A percentile compares a stretch with the other conserved stretches of the same genome.
These are phyloP conservation scores for Wallacemonas sp. DNA, from an alignment of 208 protist species.

Conservation along the genomic window DNA sequence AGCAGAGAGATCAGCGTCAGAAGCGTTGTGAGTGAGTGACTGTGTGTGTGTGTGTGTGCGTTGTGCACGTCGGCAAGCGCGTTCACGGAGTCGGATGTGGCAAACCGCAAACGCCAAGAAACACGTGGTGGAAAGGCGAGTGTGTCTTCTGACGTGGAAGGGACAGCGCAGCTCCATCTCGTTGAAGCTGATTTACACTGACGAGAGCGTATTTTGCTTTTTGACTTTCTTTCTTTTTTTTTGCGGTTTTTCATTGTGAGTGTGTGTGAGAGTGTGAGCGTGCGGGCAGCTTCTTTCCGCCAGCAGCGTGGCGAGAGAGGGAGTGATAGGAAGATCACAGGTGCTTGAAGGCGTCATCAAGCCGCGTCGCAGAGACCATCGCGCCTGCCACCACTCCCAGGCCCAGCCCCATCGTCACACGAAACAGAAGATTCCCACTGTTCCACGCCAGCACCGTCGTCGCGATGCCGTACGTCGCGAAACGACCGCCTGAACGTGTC, in stretches of 20 bases:
- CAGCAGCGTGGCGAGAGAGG: not conserved
- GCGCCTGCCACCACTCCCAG: constrained; percentile 48
- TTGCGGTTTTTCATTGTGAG: not conserved
- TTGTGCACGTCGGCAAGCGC: too few species aligned
- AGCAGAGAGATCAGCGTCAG: too few species aligned
- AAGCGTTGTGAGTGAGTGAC: not conserved
- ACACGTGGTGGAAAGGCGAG: not conserved
- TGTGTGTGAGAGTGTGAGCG: not conserved
- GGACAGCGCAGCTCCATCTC: too few species aligned
- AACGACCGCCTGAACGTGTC: constrained; percentile 52
- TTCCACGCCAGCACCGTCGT: constrained; percentile 78
- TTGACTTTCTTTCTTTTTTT: not conserved
- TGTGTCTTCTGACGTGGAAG: too few species aligned
- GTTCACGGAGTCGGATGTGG: too few species aligned
- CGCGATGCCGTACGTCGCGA: constrained; percentile 52
- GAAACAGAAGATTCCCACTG: constrained; percentile 51
- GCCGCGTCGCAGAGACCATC: constrained; percentile 47
- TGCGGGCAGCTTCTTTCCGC: not conserved
- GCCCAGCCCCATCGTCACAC: constrained; percentile 68
- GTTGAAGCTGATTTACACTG: not conserved
- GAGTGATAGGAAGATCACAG: constrained; percentile 21
- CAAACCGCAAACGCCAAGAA: too few species aligned
- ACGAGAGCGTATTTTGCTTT: not conserved
- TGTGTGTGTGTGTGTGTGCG: not conserved
- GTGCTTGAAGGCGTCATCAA: constrained; percentile 60